Conservation (phyloP, 2,329 filamentous ascomycete genomes). For the Massarina eburnea region DNA sequence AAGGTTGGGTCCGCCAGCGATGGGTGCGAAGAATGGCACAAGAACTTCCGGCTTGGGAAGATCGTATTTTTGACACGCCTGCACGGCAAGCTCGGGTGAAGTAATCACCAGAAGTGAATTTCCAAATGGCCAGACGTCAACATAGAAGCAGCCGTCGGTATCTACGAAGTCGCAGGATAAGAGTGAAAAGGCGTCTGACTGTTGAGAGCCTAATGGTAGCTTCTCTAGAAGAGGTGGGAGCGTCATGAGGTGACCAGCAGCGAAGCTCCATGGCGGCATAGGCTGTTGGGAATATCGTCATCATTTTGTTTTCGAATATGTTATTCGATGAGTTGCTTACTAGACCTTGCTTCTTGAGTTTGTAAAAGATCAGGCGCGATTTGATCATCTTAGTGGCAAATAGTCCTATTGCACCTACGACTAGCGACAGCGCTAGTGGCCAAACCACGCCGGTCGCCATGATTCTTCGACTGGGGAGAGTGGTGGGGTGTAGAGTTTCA, state of each 20-base stretch:
- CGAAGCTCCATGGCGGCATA: conserved; percentile 15
- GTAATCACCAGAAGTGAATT: conserved; percentile 15
- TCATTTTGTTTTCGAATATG: background rate
- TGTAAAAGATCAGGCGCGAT: conserved; percentile 11
- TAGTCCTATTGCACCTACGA: background rate
- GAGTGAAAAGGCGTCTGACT: conserved; percentile 8
- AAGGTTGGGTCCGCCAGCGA: conserved; percentile 14
- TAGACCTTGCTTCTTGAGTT: conserved; percentile 11
- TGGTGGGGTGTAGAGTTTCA: too few species aligned
- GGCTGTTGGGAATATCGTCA: conserved; percentile 2
- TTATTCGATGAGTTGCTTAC: background rate
- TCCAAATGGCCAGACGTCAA: conserved; percentile 22
- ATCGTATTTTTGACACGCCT: conserved; percentile 6
- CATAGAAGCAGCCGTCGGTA: conserved; percentile 5
- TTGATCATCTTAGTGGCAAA: conserved; percentile 9
- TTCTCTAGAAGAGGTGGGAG: conserved; percentile 6
- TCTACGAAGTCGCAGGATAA: conserved; percentile 9
- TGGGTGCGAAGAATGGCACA: conserved; percentile 10
- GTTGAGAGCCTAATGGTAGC: conserved; percentile 12
- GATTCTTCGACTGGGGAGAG: too few species aligned
- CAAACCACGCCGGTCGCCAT: too few species aligned
- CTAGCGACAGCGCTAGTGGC: background rate
- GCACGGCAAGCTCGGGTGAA: conserved; percentile 7
- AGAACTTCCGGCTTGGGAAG: conserved; percentile 11
- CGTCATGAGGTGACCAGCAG: conserved; percentile 9